These are phyloP conservation scores for Plantago coronopus DNA, from an alignment of 305 asterid genomes.

Conservation along the genomic window DNA sequence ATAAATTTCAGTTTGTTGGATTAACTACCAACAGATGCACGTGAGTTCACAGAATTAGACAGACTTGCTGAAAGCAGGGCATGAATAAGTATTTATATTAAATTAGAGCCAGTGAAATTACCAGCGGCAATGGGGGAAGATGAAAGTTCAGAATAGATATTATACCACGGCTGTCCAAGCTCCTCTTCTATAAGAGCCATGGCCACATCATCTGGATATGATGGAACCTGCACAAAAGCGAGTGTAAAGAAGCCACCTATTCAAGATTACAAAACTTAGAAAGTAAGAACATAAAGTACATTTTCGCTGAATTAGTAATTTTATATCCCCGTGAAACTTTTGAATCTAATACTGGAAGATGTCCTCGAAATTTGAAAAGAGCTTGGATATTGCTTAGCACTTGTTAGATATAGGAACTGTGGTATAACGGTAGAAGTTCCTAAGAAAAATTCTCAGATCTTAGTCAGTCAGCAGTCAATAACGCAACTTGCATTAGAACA, in stretches of 20 bases:
- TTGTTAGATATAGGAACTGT: no score
- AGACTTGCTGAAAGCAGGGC: neutral
- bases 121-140: slow-evolving; percentile 98
- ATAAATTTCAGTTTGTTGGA: slow-evolving; percentile 20
- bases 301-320: slow-evolving; percentile 12
- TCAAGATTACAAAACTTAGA: neutral
- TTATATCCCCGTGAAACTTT: neutral
- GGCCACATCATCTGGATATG: slow-evolving; percentile 96
- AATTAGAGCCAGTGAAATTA: slow-evolving; percentile 34
- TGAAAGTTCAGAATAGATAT: slow-evolving; percentile 88
- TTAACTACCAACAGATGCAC: slow-evolving; percentile 14
- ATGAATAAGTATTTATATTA: slow-evolving; percentile 1
- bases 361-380: no score
- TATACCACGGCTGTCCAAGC: slow-evolving; percentile 90
- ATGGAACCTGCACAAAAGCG: slow-evolving; percentile 63
- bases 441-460: neutral
- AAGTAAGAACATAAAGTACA: slow-evolving; percentile 8
- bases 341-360: no score
- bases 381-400: no score
- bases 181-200: slow-evolving; percentile 98
- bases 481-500: neutral
- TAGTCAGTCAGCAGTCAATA: neutral
- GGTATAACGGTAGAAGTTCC: neutral
- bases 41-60: slow-evolving; percentile 9
- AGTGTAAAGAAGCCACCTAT: slow-evolving; percentile 16